A percentile compares a stretch with the other conserved stretches of the same genome.
phyloP scores from a whole-genome alignment of 2,329 filamentous ascomycete genomes.

The Monosporascus sp. region DNA sequence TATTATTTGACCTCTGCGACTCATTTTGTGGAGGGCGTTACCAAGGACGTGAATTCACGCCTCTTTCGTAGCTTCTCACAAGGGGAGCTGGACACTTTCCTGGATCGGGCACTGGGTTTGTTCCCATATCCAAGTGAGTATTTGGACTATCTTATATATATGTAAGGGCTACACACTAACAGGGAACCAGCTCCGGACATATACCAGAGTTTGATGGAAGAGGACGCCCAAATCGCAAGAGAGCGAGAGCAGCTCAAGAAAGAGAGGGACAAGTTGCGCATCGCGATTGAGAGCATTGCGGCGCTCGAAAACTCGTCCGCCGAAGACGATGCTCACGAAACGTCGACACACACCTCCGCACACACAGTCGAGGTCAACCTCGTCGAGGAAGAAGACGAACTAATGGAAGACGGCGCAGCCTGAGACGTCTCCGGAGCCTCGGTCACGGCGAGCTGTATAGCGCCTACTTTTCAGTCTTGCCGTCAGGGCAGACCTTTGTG shows the following conservation, averaged over 20 bases:
- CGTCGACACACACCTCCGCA: neutral
- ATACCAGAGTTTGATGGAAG: slow-evolving; percentile 42
- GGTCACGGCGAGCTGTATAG: no score
- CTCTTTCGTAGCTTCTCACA: slow-evolving; percentile 22
- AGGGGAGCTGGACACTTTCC: slow-evolving; percentile 15
- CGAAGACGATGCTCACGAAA: neutral
- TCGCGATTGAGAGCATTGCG: slow-evolving; percentile 40
- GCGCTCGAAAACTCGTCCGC: slow-evolving; percentile 32
- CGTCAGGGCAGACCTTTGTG: no score
- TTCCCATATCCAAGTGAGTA: slow-evolving; percentile 21
- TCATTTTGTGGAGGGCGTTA: slow-evolving; percentile 54
- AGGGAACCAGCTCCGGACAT: slow-evolving; percentile 14
- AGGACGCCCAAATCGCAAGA: slow-evolving; percentile 37
- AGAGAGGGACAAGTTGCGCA: slow-evolving; percentile 41
- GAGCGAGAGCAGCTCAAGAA: slow-evolving; percentile 35
- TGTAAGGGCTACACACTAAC: slow-evolving; percentile 14
- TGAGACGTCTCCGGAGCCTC: no score
- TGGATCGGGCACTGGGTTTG: slow-evolving; percentile 21
- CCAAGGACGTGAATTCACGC: slow-evolving; percentile 24
- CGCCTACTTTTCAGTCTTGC: no score
- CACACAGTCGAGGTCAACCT: neutral
- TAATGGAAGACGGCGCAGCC: neutral
- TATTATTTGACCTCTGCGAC: slow-evolving; percentile 65
- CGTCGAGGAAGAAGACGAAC: neutral
- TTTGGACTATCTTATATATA: slow-evolving; percentile 2